Percentiles rank a stretch among this genome's conserved stretches.
phyloP scores from a whole-genome alignment of 2,329 filamentous ascomycete genomes.

The Trichoderma pleuroti region DNA sequence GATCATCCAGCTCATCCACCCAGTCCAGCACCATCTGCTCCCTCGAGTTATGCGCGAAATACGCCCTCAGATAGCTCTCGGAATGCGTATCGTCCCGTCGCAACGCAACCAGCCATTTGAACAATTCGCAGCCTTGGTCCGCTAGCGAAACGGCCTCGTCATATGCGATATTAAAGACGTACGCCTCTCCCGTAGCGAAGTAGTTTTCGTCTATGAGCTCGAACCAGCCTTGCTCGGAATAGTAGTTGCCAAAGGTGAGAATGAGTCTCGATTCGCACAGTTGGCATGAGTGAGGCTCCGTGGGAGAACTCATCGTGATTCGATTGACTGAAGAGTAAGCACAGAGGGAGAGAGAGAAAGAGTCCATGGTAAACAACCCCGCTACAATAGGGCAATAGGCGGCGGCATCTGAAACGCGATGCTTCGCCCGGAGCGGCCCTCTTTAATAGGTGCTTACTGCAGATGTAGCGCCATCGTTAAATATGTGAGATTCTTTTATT shows the following conservation, averaged over 20 bases:
- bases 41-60: slow-evolving; percentile 9
- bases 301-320: neutral
- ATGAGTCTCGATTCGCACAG: neutral
- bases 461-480: neutral
- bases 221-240: neutral
- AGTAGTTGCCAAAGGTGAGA: slow-evolving; percentile 7
- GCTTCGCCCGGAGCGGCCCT: neutral
- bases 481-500: neutral
- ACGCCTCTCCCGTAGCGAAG: slow-evolving; percentile 5
- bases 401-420: neutral
- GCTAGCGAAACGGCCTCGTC: neutral
- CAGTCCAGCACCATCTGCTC: slow-evolving; percentile 7
- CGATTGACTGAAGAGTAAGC: neutral
- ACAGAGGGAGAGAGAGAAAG: neutral
- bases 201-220: slow-evolving; percentile 11
- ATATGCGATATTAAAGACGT: slow-evolving; percentile 2
- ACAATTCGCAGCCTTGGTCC: neutral
- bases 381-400: neutral
- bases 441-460: neutral
- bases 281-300: neutral
- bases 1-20: slow-evolving; percentile 4
- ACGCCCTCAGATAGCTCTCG: neutral
- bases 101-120: neutral
- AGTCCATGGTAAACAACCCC: neutral
- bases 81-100: neutral